phyloP scores from a whole-genome alignment of 139 green algal genomes.

The Trebouxia sp. region DNA sequence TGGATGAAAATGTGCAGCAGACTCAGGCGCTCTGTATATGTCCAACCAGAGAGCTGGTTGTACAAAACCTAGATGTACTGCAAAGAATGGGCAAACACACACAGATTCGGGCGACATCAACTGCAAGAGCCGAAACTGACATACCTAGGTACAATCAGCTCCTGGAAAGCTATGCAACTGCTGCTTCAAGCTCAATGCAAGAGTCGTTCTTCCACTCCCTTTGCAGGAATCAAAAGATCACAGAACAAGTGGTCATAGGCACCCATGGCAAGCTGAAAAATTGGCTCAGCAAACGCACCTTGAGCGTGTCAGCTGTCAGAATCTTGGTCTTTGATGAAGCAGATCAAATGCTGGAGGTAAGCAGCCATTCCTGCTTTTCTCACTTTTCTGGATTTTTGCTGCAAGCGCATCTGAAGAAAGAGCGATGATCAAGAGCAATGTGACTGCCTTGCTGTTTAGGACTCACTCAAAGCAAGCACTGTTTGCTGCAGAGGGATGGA shows the following conservation, averaged over 20 bases:
- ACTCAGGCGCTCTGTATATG: slow-evolving; percentile 97
- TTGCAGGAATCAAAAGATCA: slow-evolving; percentile 35
- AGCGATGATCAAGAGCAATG: too few species aligned
- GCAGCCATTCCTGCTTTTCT: too few species aligned
- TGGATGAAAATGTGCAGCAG: slow-evolving; percentile 69
- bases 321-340: slow-evolving; percentile 99
- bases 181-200: too few species aligned
- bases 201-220: neutral
- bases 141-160: neutral
- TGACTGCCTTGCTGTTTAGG: too few species aligned
- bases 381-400: neutral
- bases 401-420: too few species aligned
- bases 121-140: slow-evolving; percentile 25
- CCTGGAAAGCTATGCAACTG: too few species aligned
- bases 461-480: too few species aligned
- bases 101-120: slow-evolving; percentile 36
- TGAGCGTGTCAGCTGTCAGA: slow-evolving; percentile 68
- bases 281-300: slow-evolving; percentile 81
- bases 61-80: slow-evolving; percentile 90
- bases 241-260: slow-evolving; percentile 89
- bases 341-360: slow-evolving; percentile 95
- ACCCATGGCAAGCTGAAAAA: slow-evolving; percentile 94
- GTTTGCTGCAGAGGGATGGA: slow-evolving; percentile 62
- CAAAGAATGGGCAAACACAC: slow-evolving; percentile 81
- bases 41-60: slow-evolving; percentile 95